Evolutionary conservation across 768 basidiomycete genomes (phyloP), one percentile per base, ranked within the genome.

Genomic region (Termitomyces titanicus): DNA sequence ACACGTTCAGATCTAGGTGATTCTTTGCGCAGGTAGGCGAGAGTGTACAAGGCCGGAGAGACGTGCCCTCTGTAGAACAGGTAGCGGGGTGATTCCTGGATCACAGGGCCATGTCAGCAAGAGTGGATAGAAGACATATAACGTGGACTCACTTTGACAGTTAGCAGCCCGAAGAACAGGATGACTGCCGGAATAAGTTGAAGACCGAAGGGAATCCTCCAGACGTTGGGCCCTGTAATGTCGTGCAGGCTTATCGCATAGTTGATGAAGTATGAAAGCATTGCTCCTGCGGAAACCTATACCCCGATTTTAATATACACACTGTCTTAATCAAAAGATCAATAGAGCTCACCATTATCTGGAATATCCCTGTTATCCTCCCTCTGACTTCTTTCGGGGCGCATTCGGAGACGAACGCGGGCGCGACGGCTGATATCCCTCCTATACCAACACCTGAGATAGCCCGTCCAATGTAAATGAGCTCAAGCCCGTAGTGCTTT

Each of bases 301-400:
- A 3, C 15, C 12, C 40, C 40, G 8, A 3, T 42, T 7, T 40
- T 12, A 12, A 40, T 22, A 24, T 3, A 24, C 5, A 2, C 5
- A 24, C 3, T 1, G 7, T 4, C 24, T 13, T 42, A 24, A 3
- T n/a, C n/a, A n/a, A n/a, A 45, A 8, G 11, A 35, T 33, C 18
- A 13, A 39, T 9, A 38, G 20, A 27, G 46, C 69, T n/a, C 38
- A 80, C 91, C 82, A 92, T 86, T 67, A 94, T 82, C 66, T 94
- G 92, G 78, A 93, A 94, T 27, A 88, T 61, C 24, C 92, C 92
- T 0, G 89, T 92, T 61, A 93, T 89, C 38, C 88, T 79, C 9
- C 92, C 92, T 56, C 93, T 85, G 3, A 92, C 88, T 27, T 90
- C n/a, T n/a, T n/a, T n/a, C n/a, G n/a, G n/a, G n/a, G n/a, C n/a